Evolutionary conservation across 768 basidiomycete species (phyloP).

Genomic region (Lactarius trivialis): DNA sequence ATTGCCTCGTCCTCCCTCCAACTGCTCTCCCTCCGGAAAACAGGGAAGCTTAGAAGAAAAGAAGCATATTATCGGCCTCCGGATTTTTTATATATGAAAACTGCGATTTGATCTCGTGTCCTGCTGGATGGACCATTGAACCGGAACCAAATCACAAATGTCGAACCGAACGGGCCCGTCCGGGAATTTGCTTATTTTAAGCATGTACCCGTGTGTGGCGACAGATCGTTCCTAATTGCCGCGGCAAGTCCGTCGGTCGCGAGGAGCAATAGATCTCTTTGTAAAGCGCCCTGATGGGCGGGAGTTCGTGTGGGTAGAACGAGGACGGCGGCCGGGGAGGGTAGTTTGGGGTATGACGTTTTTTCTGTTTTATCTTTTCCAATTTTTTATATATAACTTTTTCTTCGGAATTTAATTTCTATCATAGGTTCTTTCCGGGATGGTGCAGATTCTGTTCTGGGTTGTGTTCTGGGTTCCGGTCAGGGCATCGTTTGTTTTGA

Average conservation of each 20-base stretch:
- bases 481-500: not conserved
- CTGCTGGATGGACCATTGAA: not conserved
- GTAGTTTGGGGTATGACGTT: not conserved
- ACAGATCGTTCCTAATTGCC: constrained; percentile 23
- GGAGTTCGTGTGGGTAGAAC: not conserved
- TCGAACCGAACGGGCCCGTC: constrained; percentile 15
- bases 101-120: constrained; percentile 1
- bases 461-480: not conserved
- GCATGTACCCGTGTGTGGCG: constrained; percentile 7
- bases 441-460: not conserved
- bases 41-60: constrained; percentile 17
- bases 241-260: constrained; percentile 22
- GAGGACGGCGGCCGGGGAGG: constrained; percentile 12
- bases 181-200: constrained; percentile 20
- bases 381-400: not conserved
- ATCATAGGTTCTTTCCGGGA: not conserved
- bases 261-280: constrained; percentile 6
- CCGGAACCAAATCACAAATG: constrained; percentile 11
- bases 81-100: constrained; percentile 7
- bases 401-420: not conserved
- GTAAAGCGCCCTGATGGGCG: constrained; percentile 4
- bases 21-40: not conserved
- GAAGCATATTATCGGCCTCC: constrained; percentile 10
- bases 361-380: not conserved
- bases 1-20: not conserved